These are phyloP conservation scores for Pezicula neosporulosa DNA, from an alignment of 2,329 filamentous ascomycete genomes.

Conservation along the genomic window DNA sequence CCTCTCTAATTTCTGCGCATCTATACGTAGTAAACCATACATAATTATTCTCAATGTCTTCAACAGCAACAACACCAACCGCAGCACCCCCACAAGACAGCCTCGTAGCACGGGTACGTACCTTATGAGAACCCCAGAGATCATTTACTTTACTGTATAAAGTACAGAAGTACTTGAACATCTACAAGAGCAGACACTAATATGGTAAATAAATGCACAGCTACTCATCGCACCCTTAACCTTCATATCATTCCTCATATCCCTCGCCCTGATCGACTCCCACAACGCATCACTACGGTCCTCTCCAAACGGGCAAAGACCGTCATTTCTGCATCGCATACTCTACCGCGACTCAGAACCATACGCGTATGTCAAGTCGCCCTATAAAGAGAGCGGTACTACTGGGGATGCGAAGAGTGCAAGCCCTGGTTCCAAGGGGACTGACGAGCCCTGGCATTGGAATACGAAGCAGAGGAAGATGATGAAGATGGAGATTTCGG, in stretches of 20 bases:
- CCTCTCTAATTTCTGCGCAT: too few species aligned
- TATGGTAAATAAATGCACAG: slow-evolving; percentile 13
- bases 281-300: slow-evolving; percentile 18
- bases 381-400: slow-evolving; percentile 2
- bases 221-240: slow-evolving; percentile 27
- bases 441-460: slow-evolving; percentile 26
- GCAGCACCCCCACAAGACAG: too few species aligned
- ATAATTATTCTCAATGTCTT: too few species aligned
- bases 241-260: slow-evolving; percentile 30
- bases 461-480: slow-evolving; percentile 27
- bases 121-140: too few species aligned
- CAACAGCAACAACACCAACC: too few species aligned
- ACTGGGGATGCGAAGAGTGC: not conserved
- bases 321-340: not conserved
- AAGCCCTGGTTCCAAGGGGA: not conserved
- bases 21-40: too few species aligned
- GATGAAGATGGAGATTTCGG: slow-evolving; percentile 28
- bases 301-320: slow-evolving; percentile 8
- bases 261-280: slow-evolving; percentile 25
- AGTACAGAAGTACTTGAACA: too few species aligned
- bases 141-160: too few species aligned
- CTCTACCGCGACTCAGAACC: slow-evolving; percentile 4
- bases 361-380: slow-evolving; percentile 22
- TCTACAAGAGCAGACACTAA: too few species aligned
- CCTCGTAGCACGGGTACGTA: too few species aligned